phyloP scores from a whole-genome alignment of 805 yeast species.

The Kluyveromyces wickerhamii region DNA sequence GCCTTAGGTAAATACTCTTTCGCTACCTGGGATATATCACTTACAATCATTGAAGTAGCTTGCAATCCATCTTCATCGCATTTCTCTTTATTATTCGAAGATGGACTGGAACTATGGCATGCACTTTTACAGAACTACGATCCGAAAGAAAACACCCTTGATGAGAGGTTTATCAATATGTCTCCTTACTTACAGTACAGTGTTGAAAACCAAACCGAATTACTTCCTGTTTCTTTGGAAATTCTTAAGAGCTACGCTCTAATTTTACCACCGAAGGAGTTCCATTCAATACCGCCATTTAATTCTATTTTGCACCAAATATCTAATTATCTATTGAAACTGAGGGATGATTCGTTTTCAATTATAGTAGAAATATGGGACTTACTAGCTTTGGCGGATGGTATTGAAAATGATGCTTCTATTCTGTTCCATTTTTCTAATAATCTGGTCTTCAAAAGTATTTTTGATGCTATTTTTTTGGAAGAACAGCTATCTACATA shows the following conservation, averaged over 20 bases:
- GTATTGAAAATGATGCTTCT: conserved; percentile 17
- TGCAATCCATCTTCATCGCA: conserved; percentile 54
- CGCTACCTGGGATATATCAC: conserved; percentile 44
- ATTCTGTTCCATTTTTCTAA: conserved; percentile 21
- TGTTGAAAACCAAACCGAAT: conserved; percentile 64
- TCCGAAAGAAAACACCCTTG: conserved; percentile 17
- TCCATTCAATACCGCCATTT: conserved; percentile 24
- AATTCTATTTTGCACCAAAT: conserved; percentile 37
- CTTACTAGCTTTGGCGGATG: conserved; percentile 20
- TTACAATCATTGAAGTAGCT: conserved; percentile 55
- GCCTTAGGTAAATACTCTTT: conserved; percentile 48
- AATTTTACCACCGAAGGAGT: conserved; percentile 33
- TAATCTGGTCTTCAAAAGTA: conserved; percentile 19
- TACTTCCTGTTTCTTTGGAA: conserved; percentile 54
- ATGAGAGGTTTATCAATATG: conserved; percentile 35
- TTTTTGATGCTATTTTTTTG: conserved; percentile 25
- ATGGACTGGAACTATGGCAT: conserved; percentile 83
- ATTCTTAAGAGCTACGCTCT: conserved; percentile 58
- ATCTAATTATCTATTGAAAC: conserved; percentile 44
- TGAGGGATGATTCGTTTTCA: conserved; percentile 66
- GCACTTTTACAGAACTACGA: conserved; percentile 59
- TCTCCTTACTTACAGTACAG: conserved; percentile 51
- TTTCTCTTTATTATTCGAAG: conserved; percentile 62
- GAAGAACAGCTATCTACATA: conserved; percentile 26
- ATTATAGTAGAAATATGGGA: conserved; percentile 36